These are phyloP conservation scores for Metschnikowia orientalis DNA, from an alignment of 805 yeast species.

Conservation along the genomic window DNA sequence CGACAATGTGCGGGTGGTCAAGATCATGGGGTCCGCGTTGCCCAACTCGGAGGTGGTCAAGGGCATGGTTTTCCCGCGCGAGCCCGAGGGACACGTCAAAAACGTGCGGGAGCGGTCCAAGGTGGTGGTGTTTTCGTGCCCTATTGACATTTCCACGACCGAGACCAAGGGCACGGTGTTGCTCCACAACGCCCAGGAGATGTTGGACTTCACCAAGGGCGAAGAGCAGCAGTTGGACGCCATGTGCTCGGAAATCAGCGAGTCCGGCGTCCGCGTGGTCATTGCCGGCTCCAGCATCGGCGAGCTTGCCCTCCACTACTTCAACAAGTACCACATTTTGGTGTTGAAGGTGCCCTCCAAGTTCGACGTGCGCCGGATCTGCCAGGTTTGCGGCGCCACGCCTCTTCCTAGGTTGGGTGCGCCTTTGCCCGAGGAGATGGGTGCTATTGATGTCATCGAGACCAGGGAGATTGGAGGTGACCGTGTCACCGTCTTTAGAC, in stretches of 20 bases:
- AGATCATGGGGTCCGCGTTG: constrained; percentile 89
- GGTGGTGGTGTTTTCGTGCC: constrained; percentile 91
- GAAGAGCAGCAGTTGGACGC: constrained; percentile 92
- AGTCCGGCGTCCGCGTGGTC: constrained; percentile 81
- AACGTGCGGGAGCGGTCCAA: constrained; percentile 57
- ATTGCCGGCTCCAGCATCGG: constrained; percentile 95
- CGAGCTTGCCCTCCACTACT: constrained; percentile 86
- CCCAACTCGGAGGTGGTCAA: constrained; percentile 72
- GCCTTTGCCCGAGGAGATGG: constrained; percentile 92
- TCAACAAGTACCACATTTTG: constrained; percentile 79
- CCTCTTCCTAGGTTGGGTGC: constrained; percentile 93
- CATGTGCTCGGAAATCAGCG: constrained; percentile 74
- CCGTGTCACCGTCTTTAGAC: constrained; percentile 90
- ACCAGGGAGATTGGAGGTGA: constrained; percentile 96
- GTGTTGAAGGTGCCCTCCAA: constrained; percentile 89
- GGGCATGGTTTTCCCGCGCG: constrained; percentile 98
- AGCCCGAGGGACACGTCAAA: constrained; percentile 90
- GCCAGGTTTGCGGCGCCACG: constrained; percentile 96
- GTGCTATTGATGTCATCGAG: constrained; percentile 80
- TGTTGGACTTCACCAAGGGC: constrained; percentile 93
- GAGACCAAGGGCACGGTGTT: constrained; percentile 97
- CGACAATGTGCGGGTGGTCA: constrained; percentile 91
- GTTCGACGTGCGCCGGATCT: constrained; percentile 88
- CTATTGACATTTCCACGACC: constrained; percentile 92
- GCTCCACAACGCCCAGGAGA: constrained; percentile 92